These are phyloP conservation scores for Phytopythium mirpurense DNA, from an alignment of 352 stramenopile species.

Conservation along the genomic window DNA sequence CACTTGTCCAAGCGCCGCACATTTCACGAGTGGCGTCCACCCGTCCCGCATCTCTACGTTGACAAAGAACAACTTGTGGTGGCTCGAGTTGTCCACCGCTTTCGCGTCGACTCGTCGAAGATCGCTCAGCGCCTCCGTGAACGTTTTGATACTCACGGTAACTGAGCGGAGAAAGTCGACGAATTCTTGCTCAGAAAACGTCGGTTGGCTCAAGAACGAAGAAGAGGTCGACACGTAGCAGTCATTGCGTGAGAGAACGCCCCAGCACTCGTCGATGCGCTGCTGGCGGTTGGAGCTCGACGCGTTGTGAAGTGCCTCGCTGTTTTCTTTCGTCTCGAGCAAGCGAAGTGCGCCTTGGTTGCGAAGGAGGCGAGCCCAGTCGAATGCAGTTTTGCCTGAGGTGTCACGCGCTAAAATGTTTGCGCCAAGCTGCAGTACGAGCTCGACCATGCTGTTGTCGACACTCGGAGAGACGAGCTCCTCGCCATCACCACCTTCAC, in stretches of 20 bases:
- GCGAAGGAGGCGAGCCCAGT: conserved; percentile 54
- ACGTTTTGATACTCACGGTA: conserved; percentile 17
- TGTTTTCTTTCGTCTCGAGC: conserved; percentile 26
- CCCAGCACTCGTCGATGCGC: conserved; percentile 28
- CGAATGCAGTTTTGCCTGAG: conserved; percentile 50
- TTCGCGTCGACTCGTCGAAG: conserved; percentile 9
- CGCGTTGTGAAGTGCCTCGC: conserved; percentile 28
- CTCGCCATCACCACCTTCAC: background rate
- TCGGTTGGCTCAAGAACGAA: conserved; percentile 23
- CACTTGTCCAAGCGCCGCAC: conserved; percentile 42
- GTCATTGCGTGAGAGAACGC: conserved; percentile 34
- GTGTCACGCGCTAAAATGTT: conserved; percentile 36
- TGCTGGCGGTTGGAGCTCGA: conserved; percentile 27
- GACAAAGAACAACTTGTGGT: conserved; percentile 26
- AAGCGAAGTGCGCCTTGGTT: conserved; percentile 30
- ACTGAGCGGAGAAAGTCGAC: conserved; percentile 24
- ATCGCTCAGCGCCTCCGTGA: conserved; percentile 15
- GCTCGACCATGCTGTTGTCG: conserved; percentile 45
- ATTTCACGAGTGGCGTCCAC: conserved; percentile 71
- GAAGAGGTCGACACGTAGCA: conserved; percentile 20
- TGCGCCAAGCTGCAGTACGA: conserved; percentile 33
- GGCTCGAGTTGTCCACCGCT: conserved; percentile 8
- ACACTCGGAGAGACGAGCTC: conserved; percentile 10
- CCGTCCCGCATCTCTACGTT: conserved; percentile 52
- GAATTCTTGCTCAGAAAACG: conserved; percentile 36